Conservation (phyloP, 345 rosid genomes). For the Eucalyptus marginata region DNA sequence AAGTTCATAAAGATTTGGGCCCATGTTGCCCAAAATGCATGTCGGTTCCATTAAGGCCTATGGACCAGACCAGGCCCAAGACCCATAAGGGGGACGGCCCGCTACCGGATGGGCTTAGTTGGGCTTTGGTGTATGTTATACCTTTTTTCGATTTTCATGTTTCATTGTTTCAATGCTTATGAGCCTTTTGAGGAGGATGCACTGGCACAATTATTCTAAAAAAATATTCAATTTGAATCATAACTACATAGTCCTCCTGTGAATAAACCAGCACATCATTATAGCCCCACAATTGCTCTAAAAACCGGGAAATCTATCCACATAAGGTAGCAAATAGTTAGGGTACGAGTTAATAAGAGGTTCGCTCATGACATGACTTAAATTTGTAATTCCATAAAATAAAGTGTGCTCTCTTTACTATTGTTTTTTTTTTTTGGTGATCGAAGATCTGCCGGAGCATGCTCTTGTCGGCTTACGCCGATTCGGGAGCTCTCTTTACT, state of each 20-base stretch:
- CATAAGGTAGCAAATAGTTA: rapidly evolving
- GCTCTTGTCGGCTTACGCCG: too few relatives aligned
- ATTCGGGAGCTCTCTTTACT: too few relatives aligned
- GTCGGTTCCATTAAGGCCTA: not conserved
- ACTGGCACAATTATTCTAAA: rapidly evolving
- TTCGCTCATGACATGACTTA: rapidly evolving
- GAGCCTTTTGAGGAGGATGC: not conserved
- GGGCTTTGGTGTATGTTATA: not conserved
- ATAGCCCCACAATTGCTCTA: not conserved
- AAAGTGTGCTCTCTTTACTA: rapidly evolving
- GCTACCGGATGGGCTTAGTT: not conserved
- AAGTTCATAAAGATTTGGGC: not conserved
- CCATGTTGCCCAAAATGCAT: not conserved
- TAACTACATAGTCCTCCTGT: rapidly evolving
- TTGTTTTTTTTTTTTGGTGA: too few relatives aligned
- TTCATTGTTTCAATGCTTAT: not conserved
- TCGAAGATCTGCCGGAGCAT: too few relatives aligned
- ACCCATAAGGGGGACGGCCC: not conserved
- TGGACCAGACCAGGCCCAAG: not conserved
- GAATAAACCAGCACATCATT: rapidly evolving
- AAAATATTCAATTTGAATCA: not conserved
- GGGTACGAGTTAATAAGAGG: rapidly evolving
- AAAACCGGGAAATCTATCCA: rapidly evolving
- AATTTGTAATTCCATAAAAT: not conserved
- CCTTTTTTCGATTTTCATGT: not conserved